Percentiles rank a stretch among this genome's conserved stretches.
phyloP scores from a whole-genome alignment of 176 grass and related monocot species.

The Raddia distichophylla region DNA sequence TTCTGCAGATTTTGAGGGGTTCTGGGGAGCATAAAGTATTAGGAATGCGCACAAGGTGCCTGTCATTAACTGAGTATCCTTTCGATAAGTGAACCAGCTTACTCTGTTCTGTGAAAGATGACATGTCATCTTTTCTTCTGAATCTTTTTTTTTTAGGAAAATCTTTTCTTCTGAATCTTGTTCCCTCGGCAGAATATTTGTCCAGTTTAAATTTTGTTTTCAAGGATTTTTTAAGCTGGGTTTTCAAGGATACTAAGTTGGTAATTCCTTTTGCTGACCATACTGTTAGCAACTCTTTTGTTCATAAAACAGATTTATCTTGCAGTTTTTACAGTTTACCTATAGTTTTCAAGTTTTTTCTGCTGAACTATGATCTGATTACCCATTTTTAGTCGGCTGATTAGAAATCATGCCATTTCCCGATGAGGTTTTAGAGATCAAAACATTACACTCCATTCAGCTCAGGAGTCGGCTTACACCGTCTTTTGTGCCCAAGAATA shows the following conservation, averaged over 20 bases:
- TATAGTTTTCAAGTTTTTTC: too few species aligned
- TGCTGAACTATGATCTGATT: too few species aligned
- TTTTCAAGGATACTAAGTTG: neutral
- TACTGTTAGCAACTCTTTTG: neutral
- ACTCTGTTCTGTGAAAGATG: neutral
- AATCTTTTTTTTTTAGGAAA: neutral
- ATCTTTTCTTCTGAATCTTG: neutral
- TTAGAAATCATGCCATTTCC: too few species aligned
- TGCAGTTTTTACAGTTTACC: neutral
- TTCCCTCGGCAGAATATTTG: neutral
- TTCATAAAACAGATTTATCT: neutral
- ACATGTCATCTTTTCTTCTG: neutral
- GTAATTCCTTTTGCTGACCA: neutral
- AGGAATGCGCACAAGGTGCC: neutral
- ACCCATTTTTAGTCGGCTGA: too few species aligned
- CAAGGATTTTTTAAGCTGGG: too few species aligned
- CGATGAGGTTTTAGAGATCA: too few species aligned
- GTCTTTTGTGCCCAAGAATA: neutral
- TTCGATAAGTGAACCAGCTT: slow-evolving; percentile 10
- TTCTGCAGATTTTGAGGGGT: neutral
- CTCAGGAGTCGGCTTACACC: neutral
- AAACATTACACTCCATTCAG: neutral
- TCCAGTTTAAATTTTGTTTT: neutral
- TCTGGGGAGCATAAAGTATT: neutral
- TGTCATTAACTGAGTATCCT: neutral